These are phyloP conservation scores for Epichloe baconii DNA, from an alignment of 2,329 filamentous ascomycete genomes.

Conservation along the genomic window DNA sequence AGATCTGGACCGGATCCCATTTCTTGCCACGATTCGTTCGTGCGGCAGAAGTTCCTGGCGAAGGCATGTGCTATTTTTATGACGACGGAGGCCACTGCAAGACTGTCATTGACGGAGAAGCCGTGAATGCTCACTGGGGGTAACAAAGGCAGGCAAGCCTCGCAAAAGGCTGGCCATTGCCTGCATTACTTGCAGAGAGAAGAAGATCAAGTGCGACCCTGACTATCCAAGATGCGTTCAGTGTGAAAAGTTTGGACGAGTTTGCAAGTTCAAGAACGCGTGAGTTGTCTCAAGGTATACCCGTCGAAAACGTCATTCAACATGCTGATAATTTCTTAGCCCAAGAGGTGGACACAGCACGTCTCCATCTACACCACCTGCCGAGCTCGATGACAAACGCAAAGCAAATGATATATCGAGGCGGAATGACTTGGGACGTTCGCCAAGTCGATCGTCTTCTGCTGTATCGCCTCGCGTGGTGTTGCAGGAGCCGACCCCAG, in stretches of 20 bases:
- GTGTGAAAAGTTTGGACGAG: conserved; percentile 79
- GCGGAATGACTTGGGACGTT: conserved; percentile 22
- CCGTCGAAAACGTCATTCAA: not conserved
- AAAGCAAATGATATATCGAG: conserved; percentile 10
- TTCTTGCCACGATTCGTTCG: conserved; percentile 54
- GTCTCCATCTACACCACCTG: conserved; percentile 38
- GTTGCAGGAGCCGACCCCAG: conserved; percentile 20
- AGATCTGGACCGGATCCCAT: conserved; percentile 57
- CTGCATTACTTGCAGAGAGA: conserved; percentile 87
- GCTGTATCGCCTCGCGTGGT: conserved; percentile 34
- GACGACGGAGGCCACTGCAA: conserved; percentile 75
- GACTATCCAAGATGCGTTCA: conserved; percentile 79
- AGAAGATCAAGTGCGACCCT: conserved; percentile 95
- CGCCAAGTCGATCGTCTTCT: conserved; percentile 31
- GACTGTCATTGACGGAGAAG: conserved; percentile 72
- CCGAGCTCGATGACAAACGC: conserved; percentile 34
- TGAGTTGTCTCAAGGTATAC: conserved; percentile 40
- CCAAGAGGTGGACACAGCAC: conserved; percentile 45
- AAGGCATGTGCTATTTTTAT: conserved; percentile 75
- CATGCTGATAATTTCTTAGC: conserved; percentile 19
- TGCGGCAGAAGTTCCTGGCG: conserved; percentile 56
- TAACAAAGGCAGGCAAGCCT: conserved; percentile 88
- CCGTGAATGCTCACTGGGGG: conserved; percentile 87
- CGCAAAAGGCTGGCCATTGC: conserved; percentile 82
- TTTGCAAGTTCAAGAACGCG: conserved; percentile 79